Conservation (phyloP, 192 early-diverging fungal genomes). For the Oehlia diaphana region DNA sequence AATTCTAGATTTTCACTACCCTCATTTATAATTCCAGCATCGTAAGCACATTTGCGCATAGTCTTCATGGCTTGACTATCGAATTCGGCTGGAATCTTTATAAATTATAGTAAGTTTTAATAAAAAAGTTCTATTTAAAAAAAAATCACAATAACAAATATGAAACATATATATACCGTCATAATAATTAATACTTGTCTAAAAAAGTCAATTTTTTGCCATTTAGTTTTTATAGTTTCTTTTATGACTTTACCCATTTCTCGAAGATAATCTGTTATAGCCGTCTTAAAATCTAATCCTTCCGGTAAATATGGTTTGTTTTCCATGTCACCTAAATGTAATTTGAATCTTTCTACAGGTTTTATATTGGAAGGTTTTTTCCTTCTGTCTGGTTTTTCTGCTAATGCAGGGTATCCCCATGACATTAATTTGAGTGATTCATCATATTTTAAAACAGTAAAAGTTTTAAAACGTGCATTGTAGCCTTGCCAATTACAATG, state of each 20-base stretch:
- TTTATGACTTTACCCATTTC: background rate
- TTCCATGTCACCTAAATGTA: slow-evolving; percentile 4
- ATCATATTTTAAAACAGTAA: slow-evolving; percentile 9
- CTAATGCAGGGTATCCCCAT: slow-evolving; percentile 6
- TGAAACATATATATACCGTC: background rate
- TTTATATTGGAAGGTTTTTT: background rate
- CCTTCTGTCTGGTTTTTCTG: background rate
- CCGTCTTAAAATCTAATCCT: background rate
- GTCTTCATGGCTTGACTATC: slow-evolving; percentile 40
- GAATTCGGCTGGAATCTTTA: slow-evolving; percentile 31
- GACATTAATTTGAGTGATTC: background rate
- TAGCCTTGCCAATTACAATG: background rate
- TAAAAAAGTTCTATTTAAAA: background rate
- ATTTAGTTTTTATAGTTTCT: background rate
- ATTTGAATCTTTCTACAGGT: slow-evolving; percentile 12
- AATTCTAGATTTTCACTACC: background rate
- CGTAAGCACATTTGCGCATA: slow-evolving; percentile 53
- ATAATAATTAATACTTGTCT: background rate
- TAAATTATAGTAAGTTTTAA: slow-evolving; percentile 3
- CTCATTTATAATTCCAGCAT: slow-evolving; percentile 47
- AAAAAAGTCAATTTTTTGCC: background rate
- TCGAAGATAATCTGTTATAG: slow-evolving; percentile 13
- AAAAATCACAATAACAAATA: background rate
- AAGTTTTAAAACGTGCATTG: background rate
- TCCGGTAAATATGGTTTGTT: background rate